These are phyloP conservation scores for Dendrothele bispora DNA, from an alignment of 768 basidiomycete genomes.

Conservation along the genomic window DNA sequence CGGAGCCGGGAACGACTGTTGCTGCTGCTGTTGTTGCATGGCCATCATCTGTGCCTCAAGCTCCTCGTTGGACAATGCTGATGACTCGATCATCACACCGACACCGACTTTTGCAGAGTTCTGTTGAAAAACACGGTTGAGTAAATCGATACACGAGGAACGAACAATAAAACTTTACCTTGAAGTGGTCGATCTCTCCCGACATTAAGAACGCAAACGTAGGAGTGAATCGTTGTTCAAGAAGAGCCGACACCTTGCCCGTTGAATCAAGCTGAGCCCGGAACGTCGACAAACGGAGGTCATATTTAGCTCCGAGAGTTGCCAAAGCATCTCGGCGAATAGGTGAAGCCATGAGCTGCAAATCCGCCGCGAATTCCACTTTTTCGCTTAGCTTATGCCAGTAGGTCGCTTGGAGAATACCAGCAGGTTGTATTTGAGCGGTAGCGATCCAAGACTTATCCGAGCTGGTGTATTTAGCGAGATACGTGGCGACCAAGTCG, in stretches of 20 bases:
- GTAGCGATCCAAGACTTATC: conserved; percentile 92
- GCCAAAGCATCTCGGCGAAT: conserved; percentile 87
- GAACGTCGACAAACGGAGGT: conserved; percentile 91
- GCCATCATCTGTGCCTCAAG: conserved; percentile 42
- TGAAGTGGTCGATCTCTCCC: conserved; percentile 99
- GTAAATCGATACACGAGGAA: conserved; percentile 2
- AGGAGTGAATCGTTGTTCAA: conserved; percentile 96
- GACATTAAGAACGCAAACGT: conserved; percentile 92
- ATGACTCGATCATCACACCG: conserved; percentile 96
- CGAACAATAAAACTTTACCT: conserved; percentile 49
- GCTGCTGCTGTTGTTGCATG: conserved; percentile 5
- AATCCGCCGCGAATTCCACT: conserved; percentile 95
- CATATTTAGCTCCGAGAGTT: conserved; percentile 95
- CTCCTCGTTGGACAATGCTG: conserved; percentile 78
- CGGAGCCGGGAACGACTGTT: conserved; percentile 14
- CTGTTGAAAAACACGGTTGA: conserved; percentile 37
- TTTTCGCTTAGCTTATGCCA: conserved; percentile 96
- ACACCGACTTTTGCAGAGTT: conserved; percentile 93
- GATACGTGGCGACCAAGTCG: conserved; percentile 74
- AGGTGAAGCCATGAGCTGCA: conserved; percentile 79
- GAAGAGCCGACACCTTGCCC: conserved; percentile 91
- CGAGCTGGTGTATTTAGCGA: conserved; percentile 73
- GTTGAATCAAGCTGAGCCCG: conserved; percentile 92
- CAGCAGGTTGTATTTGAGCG: conserved; percentile 79
- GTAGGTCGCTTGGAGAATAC: conserved; percentile 88